Percentiles rank a stretch among this genome's conserved stretches.
Evolutionary conservation across 2,329 filamentous ascomycete species (phyloP).

Genomic region (Penicillium sp.): DNA sequence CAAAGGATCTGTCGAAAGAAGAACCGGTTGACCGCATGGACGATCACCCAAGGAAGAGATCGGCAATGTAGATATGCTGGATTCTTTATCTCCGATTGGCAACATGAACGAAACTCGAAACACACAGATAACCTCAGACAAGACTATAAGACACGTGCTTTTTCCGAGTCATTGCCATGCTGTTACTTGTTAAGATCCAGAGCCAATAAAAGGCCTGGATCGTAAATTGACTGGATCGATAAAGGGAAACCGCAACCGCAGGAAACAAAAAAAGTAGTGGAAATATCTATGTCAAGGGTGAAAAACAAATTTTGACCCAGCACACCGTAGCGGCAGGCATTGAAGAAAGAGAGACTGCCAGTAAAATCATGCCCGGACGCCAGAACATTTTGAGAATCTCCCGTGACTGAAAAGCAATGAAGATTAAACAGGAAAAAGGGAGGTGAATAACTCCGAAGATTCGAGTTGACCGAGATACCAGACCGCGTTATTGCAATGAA

Average conservation of each 20-base stretch:
- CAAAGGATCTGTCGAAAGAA: conserved; percentile 1
- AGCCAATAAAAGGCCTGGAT: conserved; percentile 8
- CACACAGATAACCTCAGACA: conserved; percentile 14
- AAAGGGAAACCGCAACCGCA: conserved; percentile 11
- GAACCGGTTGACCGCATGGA: not conserved
- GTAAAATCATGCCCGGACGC: conserved; percentile 37
- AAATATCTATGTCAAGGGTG: conserved; percentile 34
- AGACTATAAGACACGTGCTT: conserved; percentile 20
- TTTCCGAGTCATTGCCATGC: conserved; percentile 24
- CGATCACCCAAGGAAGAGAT: not conserved
- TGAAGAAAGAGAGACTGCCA: conserved; percentile 29
- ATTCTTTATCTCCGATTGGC: conserved; percentile 1
- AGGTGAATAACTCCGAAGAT: conserved; percentile 21
- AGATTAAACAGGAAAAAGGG: conserved; percentile 11
- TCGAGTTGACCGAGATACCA: conserved; percentile 24
- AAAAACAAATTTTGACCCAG: conserved; percentile 27
- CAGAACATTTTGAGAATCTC: conserved; percentile 33
- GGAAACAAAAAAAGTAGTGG: conserved; percentile 17
- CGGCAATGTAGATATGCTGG: conserved; percentile 1
- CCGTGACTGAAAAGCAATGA: conserved; percentile 26
- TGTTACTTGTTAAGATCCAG: conserved; percentile 31
- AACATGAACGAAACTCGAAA: not conserved
- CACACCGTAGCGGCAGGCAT: conserved; percentile 30
- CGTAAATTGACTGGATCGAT: conserved; percentile 21
- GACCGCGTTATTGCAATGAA: conserved; percentile 23